A percentile compares a stretch with the other conserved stretches of the same genome.
Evolutionary conservation across 2,329 filamentous ascomycete species (phyloP).

Genomic region (Lachnellula cervina): DNA sequence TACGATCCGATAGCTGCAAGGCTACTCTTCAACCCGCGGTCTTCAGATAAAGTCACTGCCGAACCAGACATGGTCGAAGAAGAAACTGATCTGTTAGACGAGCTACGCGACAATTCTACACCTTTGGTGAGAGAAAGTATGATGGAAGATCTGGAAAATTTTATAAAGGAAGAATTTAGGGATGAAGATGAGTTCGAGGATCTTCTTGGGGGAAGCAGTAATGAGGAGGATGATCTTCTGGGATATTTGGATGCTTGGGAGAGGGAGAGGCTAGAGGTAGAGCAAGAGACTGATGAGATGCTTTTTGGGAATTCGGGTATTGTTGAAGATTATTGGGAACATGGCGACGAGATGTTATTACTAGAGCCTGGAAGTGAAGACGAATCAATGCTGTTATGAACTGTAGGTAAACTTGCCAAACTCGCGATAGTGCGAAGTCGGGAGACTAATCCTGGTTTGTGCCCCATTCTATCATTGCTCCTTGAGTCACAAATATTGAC

Average conservation of each 20-base stretch:
- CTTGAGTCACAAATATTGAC: too few species aligned
- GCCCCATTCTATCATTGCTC: too few species aligned
- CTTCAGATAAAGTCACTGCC: not conserved
- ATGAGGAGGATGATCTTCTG: conserved; percentile 8
- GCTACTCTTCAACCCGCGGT: conserved; percentile 1
- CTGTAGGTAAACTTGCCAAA: not conserved
- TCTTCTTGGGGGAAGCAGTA: conserved; percentile 5
- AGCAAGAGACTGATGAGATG: conserved; percentile 21
- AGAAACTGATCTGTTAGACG: not conserved
- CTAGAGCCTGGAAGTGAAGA: not conserved
- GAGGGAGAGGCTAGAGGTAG: conserved; percentile 13
- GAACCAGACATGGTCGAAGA: not conserved
- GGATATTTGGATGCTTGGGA: conserved; percentile 9
- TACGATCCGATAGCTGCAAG: conserved; percentile 12
- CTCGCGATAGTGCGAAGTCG: too few species aligned
- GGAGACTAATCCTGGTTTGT: too few species aligned
- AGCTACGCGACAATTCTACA: not conserved
- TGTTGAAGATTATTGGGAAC: not conserved
- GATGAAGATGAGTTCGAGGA: conserved; percentile 13
- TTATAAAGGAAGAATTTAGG: conserved; percentile 2
- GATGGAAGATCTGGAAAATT: not conserved
- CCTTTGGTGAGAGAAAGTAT: not conserved
- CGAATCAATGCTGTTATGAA: conserved; percentile 3
- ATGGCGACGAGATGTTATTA: conserved; percentile 5
- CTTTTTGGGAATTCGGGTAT: conserved; percentile 14